Percentiles rank a stretch among this genome's conserved stretches.
Evolutionary conservation across 257 asterid species (phyloP).

Genomic region (Parsonsia alboflavescens): DNA sequence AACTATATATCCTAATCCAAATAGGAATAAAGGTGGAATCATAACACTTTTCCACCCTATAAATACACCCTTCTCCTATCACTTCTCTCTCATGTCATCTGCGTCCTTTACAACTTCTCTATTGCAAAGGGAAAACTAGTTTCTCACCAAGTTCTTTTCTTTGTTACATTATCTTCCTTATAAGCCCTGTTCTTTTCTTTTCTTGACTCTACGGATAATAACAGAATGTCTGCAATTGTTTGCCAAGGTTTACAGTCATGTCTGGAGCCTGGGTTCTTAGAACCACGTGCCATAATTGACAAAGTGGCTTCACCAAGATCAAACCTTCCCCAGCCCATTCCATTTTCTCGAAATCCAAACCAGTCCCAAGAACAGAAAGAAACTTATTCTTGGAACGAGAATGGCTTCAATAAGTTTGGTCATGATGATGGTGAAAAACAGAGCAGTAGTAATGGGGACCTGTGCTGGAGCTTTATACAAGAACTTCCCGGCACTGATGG

Average conservation of each 20-base stretch:
- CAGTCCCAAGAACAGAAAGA: conserved; percentile 8
- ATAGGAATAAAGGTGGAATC: too few relatives aligned
- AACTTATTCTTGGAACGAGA: not conserved
- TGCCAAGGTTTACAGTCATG: conserved; percentile 39
- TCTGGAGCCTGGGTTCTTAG: conserved; percentile 30
- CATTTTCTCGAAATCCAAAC: conserved; percentile 22
- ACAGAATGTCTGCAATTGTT: conserved; percentile 33
- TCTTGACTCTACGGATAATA: conserved; percentile 12
- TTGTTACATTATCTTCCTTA: not conserved
- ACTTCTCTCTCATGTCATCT: conserved; percentile 42
- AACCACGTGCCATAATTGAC: conserved; percentile 30
- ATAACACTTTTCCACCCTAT: conserved; percentile 30
- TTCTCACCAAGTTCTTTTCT: not conserved
- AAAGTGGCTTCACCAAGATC: conserved; percentile 37
- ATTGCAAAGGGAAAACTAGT: conserved; percentile 3
- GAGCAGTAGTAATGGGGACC: conserved; percentile 7
- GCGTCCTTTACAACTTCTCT: not conserved
- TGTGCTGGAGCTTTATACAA: conserved; percentile 35
- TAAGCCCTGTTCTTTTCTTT: conserved; percentile 1
- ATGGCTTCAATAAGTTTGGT: not conserved
- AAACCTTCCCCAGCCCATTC: conserved; percentile 20
- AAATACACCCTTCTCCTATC: conserved; percentile 42
- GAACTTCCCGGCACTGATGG: conserved; percentile 15
- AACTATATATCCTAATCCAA: too few relatives aligned
- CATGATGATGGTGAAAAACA: conserved; percentile 2